Evolutionary conservation across 495 filamentous ascomycete genomes (phyloP), one percentile per base, ranked within the genome.

Genomic region (Daldinia childiae): DNA sequence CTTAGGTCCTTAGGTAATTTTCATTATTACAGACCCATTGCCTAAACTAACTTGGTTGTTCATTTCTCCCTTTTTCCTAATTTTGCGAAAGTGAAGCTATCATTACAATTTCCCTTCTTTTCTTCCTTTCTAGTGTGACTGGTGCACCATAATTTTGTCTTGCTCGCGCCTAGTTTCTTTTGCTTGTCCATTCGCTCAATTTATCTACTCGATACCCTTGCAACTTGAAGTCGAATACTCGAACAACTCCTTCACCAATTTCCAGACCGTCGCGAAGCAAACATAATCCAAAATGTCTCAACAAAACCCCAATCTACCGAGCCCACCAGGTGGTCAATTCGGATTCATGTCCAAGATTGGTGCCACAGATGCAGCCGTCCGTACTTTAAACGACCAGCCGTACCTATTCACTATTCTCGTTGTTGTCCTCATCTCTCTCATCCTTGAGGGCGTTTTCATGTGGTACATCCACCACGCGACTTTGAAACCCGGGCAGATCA

Each of bases 381-480:
- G 82, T 61, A 79, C 80, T n/a, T 77, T 86, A 61, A 86, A 86
- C 77, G 83, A 86, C 76, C 83, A 86, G 74, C 83, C 83, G 38
- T 78, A 81, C 68, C 75, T 85, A 41, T 85, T 86, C 80, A 84
- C 80, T 58, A 82, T 82, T 43, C 82, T 86, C 65, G 58, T 86
- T 57, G 71, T 84, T 74, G 80, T 82, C 57, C 79, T 86, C 34
- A 69, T 86, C 74, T 72, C 68, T 51, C 48, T 83, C 60, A 81
- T 80, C 75, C 77, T 81, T 6, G 76, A 84, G 62, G 62, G 62
- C 71, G 69, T 81, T 3, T 75, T 84, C 30, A 68, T 83, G 54
- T 86, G 83, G 81, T 84, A 79, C 79, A 84, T 86, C 74, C 83
- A 86, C 77, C 79, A 73, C 69, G 83, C 81, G 45, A 86, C 83